phyloP scores from a whole-genome alignment of 352 stramenopile genomes.

The Pythium coloratum region DNA sequence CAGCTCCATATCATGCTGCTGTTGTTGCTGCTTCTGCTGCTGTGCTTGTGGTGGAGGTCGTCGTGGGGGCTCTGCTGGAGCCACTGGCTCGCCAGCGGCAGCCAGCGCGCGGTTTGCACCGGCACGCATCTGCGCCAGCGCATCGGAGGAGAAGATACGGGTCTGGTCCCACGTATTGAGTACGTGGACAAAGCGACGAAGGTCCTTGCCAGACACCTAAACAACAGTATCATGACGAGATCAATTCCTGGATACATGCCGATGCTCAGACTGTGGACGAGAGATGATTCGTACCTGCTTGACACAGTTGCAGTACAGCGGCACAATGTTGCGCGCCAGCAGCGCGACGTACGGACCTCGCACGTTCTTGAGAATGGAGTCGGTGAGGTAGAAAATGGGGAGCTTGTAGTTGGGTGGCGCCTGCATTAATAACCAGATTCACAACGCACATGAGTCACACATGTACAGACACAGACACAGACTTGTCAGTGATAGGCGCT shows the following conservation, averaged over 20 bases:
- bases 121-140: constrained; percentile 64
- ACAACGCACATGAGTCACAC: neutral
- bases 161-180: constrained; percentile 84
- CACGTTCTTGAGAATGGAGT: constrained; percentile 91
- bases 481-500: neutral
- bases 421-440: constrained; percentile 22
- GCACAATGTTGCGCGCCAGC: constrained; percentile 69
- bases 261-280: neutral
- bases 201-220: constrained; percentile 74
- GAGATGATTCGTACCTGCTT: constrained; percentile 46
- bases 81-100: constrained; percentile 39
- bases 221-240: neutral
- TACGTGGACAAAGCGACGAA: constrained; percentile 84
- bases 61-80: constrained; percentile 21
- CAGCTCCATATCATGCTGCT: constrained; percentile 77
- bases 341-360: constrained; percentile 68
- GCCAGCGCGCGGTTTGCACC: constrained; percentile 60
- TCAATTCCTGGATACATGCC: neutral
- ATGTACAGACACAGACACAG: neutral
- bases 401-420: constrained; percentile 81
- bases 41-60: neutral
- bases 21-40: constrained; percentile 28
- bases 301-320: constrained; percentile 86
- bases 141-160: constrained; percentile 52
- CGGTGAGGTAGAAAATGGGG: constrained; percentile 89